Base-by-base conservation (phyloP, 2,329 filamentous ascomycete species). In the Ophiocordyceps camponoti-leonardi region DNA sequence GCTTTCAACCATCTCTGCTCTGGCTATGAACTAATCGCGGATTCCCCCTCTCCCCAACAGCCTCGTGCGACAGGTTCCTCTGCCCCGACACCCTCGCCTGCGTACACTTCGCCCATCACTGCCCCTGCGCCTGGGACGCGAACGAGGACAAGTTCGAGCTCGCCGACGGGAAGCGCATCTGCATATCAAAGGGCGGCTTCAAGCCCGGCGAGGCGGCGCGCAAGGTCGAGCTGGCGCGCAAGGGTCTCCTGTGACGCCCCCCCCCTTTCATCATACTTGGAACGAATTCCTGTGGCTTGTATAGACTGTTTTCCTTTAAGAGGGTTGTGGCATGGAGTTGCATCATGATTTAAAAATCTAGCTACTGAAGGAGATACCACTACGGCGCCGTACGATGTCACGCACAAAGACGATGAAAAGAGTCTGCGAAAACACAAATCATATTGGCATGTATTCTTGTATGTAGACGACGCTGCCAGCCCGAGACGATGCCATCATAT, bases 61-160 rank as follows among this genome's bases (percentile, higher is more conserved):
- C 87, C n/a, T 73, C 79, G 55, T 98, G 92, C 71, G 78, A 85
- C 56, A 88, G 90, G 54, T 98, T 95, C 61, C 79, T 98, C 46
- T 98, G 92, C 60, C 88, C 92, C 2, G 86, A 86, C 51, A 96
- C 92, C 0, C 75, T 98, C 49, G 84, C 88, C 33, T 98, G 92
- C 67, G 92, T 98, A 7, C 82, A 93, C 61, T 92, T 94, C 67
- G 88, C 92, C 1, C 90, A 96, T 61, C 92, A 98, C 65, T 98
- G 92, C 64, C 92, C 92, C 26, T 98, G 92, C 66, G 73, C 86
- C 2, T 94, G 83, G 67, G 79, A 83, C 1, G 65, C 69, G 10
- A 69, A 83, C 49, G 80, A 90, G 58, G 84, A 90, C 52, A 92
- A 92, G 58, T 75, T 86, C 50, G 85, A 83, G 62, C 56, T 80